phyloP scores from a whole-genome alignment of 2,329 filamentous ascomycete species.

The Penicillium sp. region DNA sequence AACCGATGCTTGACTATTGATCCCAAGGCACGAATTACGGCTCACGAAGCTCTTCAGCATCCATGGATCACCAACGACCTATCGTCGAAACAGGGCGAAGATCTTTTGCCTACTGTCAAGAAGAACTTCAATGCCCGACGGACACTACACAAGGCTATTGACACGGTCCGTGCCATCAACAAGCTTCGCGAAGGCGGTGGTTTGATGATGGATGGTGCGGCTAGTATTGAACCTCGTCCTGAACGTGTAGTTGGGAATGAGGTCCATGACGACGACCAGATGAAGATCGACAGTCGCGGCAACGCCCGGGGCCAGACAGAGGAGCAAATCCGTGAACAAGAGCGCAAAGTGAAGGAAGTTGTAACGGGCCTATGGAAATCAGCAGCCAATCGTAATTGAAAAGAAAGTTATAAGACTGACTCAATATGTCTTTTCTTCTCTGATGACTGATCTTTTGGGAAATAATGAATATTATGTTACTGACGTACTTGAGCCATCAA shows the following conservation, averaged over 20 bases:
- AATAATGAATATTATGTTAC: background rate
- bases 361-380: slow-evolving; percentile 54
- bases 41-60: slow-evolving; percentile 69
- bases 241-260: slow-evolving; percentile 43
- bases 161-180: slow-evolving; percentile 65
- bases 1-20: slow-evolving; percentile 87
- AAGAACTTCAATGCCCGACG: slow-evolving; percentile 67
- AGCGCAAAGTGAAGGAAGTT: slow-evolving; percentile 56
- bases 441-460: background rate
- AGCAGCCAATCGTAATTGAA: slow-evolving; percentile 20
- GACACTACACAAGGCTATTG: slow-evolving; percentile 64
- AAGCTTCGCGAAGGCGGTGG: slow-evolving; percentile 60
- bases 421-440: background rate
- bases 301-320: slow-evolving; percentile 60
- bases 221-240: slow-evolving; percentile 53
- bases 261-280: slow-evolving; percentile 33
- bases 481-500: background rate
- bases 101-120: slow-evolving; percentile 62
- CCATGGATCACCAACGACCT: slow-evolving; percentile 60
- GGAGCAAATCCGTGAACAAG: slow-evolving; percentile 58
- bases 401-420: background rate
- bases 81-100: slow-evolving; percentile 37
- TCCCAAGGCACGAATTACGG: slow-evolving; percentile 80
- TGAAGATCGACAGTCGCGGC: slow-evolving; percentile 57
- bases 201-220: slow-evolving; percentile 60